Base-by-base conservation (phyloP, 1,284 basidiomycete genomes). In the Afroboletus lepidellus region DNA sequence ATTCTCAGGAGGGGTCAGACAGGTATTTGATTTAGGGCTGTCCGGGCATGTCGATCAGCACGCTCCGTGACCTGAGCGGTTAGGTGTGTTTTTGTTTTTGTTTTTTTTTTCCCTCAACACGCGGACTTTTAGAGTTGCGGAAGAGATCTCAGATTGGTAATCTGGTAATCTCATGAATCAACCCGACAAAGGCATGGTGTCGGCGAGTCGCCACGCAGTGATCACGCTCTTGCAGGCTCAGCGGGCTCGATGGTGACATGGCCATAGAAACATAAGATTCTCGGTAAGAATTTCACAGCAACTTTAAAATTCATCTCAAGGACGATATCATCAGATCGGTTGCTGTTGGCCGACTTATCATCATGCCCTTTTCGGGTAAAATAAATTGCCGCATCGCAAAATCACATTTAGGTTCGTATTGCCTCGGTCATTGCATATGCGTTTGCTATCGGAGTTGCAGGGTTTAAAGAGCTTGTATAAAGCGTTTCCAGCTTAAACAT, bases 341-440 rank as follows among this genome's bases (percentile, higher is more conserved):
- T 60, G 53, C 57, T 63, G 52, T 56, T 57, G 45, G 43, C 51
- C 55, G 41, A 56, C 53, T 61, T 66, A 24, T 27, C 23, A 58
- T 59, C 65, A 29, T 58, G 60, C 34, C 65, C 67, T 54, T 67
- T 64, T 54, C 16, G 12, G 55, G 66, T 41, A 34, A 54, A 50
- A 42, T 53, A 53, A 56, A 62, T 63, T 68, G 41, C 50, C 32
- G 21, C 32, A 50, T 55, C 42, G 45, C 29, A 38, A 64, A 67
- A 67, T 68, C 65, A 62, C 62, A 65, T 67, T 69, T 69, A 57
- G 63, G 65, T 67, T 60, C 45, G 65, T 67, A 55, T 61, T 48
- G 48, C 62, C 62, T 69, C 64, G 66, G 62, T 68, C 66, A 67
- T 64, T 68, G 64, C 60, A 59, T 48, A 50, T 63, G 50, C 50